Conservation (phyloP, 1,139 yeast species). For the Schwanniomyces etchellsii region DNA sequence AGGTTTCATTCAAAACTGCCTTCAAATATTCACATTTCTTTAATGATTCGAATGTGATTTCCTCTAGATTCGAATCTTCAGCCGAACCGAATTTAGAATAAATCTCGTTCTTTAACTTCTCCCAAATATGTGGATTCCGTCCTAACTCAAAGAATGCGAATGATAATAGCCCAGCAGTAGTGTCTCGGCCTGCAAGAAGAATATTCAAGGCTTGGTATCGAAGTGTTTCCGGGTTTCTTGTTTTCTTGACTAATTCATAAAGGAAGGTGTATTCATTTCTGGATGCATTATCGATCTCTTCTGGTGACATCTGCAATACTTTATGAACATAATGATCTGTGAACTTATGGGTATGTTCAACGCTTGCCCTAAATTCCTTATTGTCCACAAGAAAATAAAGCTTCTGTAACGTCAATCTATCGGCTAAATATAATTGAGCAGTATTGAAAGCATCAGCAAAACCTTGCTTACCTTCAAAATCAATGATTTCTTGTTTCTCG, state of each 20-base stretch:
- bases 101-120: constrained; percentile 34
- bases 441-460: constrained; percentile 41
- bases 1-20: constrained; percentile 43
- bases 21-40: constrained; percentile 46
- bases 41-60: constrained; percentile 37
- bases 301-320: constrained; percentile 22
- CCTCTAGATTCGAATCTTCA: constrained; percentile 17
- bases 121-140: constrained; percentile 34
- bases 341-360: constrained; percentile 27
- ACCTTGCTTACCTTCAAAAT: constrained; percentile 26
- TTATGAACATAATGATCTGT: constrained; percentile 25
- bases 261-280: constrained; percentile 44
- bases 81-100: constrained; percentile 27
- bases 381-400: constrained; percentile 29
- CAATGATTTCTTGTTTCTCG: constrained; percentile 7
- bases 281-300: constrained; percentile 26
- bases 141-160: constrained; percentile 43
- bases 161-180: constrained; percentile 51
- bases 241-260: constrained; percentile 45
- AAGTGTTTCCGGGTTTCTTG: constrained; percentile 43
- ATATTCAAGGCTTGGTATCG: constrained; percentile 49
- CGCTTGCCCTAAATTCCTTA: constrained; percentile 24
- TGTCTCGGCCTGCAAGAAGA: constrained; percentile 52
- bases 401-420: constrained; percentile 31
- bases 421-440: constrained; percentile 31